Evolutionary conservation across 78 protist genomes (phyloP).

Genomic region (Dictyostelium purpureum): DNA sequence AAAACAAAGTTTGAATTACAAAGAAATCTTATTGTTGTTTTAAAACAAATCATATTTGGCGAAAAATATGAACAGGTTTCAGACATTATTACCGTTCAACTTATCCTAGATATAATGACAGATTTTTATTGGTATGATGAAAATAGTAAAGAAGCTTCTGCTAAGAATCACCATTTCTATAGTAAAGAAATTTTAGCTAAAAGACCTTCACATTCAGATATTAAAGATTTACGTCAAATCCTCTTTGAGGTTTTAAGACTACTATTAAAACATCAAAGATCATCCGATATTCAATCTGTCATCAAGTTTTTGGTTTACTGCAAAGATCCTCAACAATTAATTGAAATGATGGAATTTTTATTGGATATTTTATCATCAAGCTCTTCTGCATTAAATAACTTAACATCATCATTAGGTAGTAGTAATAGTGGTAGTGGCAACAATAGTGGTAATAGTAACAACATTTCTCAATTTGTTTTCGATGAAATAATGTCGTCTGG

Average conservation of each 20-base stretch:
- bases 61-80: slow-evolving; percentile 33
- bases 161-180: background rate
- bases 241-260: slow-evolving; percentile 4
- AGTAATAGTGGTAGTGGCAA: background rate
- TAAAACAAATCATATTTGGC: slow-evolving; percentile 26
- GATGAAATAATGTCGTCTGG: slow-evolving; percentile 24
- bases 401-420: background rate
- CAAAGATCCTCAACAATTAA: slow-evolving; percentile 1
- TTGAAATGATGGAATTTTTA: slow-evolving; percentile 53
- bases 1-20: slow-evolving; percentile 51
- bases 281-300: slow-evolving; percentile 15
- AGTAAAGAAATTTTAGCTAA: background rate
- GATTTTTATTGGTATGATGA: slow-evolving; percentile 72
- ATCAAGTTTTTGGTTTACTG: slow-evolving; percentile 11
- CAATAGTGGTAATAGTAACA: background rate
- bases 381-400: background rate
- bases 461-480: slow-evolving; percentile 13
- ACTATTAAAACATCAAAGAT: background rate
- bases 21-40: slow-evolving; percentile 3
- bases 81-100: slow-evolving; percentile 43
- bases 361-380: slow-evolving; percentile 19
- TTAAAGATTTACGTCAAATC: slow-evolving; percentile 15
- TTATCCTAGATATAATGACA: slow-evolving; percentile 43
- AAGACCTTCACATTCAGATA: slow-evolving; percentile 14
- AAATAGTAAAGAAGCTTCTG: background rate